Conservation (phyloP, 306 rosid genomes). For the Mucuna pruriens region DNA sequence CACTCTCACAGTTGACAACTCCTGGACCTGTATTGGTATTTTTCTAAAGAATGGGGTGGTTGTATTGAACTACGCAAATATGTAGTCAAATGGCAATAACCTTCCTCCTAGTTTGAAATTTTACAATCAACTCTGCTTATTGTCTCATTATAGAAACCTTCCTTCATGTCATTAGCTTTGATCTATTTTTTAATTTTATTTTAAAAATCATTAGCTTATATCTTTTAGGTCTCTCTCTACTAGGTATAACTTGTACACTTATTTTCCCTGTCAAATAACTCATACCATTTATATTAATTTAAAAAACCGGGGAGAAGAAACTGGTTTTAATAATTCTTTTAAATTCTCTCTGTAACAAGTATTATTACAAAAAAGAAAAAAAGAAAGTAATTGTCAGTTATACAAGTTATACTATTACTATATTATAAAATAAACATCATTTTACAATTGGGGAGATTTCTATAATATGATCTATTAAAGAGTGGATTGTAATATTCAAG, state of each 20-base stretch:
- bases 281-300: background rate
- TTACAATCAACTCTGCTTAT: background rate
- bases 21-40: background rate
- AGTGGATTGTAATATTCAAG: background rate
- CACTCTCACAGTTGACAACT: constrained; percentile 13
- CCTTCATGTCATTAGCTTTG: background rate
- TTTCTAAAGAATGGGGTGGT: background rate
- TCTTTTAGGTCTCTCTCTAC: background rate
- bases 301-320: constrained; percentile 1
- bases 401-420: background rate
- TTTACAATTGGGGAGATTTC: background rate
- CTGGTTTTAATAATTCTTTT: background rate
- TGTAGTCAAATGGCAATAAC: background rate
- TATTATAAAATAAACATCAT: background rate
- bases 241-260: background rate
- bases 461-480: background rate
- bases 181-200: background rate
- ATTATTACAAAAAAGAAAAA: background rate
- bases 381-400: background rate
- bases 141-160: background rate
- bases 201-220: background rate
- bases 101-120: constrained; percentile 14
- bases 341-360: background rate
- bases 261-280: constrained; percentile 16
- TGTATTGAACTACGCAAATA: background rate